These are phyloP conservation scores for Trypanosoma brucei DNA, from an alignment of 208 protist genomes.

Conservation along the genomic window DNA sequence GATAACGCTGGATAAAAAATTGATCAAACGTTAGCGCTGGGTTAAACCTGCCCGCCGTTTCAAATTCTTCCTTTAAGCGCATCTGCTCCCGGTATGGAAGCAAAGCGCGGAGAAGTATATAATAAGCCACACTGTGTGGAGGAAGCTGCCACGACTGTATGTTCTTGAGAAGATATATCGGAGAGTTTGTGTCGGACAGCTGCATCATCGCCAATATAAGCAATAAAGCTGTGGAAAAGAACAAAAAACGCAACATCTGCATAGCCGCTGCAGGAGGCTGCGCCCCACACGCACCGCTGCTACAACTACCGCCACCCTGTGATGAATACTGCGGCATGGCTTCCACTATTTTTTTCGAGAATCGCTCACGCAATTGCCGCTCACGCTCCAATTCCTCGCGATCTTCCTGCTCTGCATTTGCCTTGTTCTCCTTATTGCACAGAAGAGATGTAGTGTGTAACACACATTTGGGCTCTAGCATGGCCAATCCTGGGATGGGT, in stretches of 20 bases:
- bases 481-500: background rate
- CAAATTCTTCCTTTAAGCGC: slow-evolving; percentile 75
- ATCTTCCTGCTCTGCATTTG: slow-evolving; percentile 60
- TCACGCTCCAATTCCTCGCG: slow-evolving; percentile 79
- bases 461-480: slow-evolving; percentile 3
- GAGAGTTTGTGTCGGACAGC: slow-evolving; percentile 43
- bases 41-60: slow-evolving; percentile 36
- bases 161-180: slow-evolving; percentile 61
- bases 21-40: slow-evolving; percentile 69
- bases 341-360: slow-evolving; percentile 70
- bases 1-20: slow-evolving; percentile 68
- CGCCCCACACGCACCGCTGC: slow-evolving; percentile 5
- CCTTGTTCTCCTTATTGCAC: slow-evolving; percentile 20
- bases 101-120: slow-evolving; percentile 55
- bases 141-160: slow-evolving; percentile 79
- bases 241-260: slow-evolving; percentile 50
- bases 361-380: slow-evolving; percentile 60
- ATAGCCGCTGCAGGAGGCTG: slow-evolving; percentile 12
- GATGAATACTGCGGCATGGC: slow-evolving; percentile 30
- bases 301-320: slow-evolving; percentile 8
- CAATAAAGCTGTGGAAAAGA: slow-evolving; percentile 52
- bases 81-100: slow-evolving; percentile 57
- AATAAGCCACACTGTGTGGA: slow-evolving; percentile 50
- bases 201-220: slow-evolving; percentile 45
- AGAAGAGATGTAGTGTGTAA: slow-evolving; percentile 7